Evolutionary conservation across 2,329 filamentous ascomycete genomes (phyloP).

Genomic region (Beauveria asiatica): DNA sequence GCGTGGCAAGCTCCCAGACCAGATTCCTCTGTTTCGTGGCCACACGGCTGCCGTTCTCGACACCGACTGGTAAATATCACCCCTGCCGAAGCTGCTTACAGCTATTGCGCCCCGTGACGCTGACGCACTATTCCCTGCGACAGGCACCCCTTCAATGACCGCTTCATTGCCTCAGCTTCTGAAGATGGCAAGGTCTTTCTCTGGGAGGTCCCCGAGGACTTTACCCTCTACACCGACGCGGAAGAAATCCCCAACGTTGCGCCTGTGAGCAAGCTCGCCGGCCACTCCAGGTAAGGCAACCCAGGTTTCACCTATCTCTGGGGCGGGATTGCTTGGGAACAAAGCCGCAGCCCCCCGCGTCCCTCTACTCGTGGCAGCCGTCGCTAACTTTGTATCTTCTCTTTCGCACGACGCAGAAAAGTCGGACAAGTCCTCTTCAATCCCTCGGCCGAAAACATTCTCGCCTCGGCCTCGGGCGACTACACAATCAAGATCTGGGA

Average conservation of each 20-base stretch:
- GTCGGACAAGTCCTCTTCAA: constrained; percentile 98
- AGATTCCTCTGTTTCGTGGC: constrained; percentile 88
- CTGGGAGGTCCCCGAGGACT: constrained; percentile 87
- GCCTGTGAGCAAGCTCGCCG: constrained; percentile 72
- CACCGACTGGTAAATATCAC: constrained; percentile 71
- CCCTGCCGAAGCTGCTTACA: background rate
- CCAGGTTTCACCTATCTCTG: background rate
- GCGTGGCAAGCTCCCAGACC: constrained; percentile 82
- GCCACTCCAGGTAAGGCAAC: constrained; percentile 65
- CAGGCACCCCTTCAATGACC: constrained; percentile 95
- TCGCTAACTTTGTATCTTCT: constrained; percentile 16
- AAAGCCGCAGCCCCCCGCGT: background rate
- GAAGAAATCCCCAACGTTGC: constrained; percentile 77
- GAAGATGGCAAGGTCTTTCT: constrained; percentile 97
- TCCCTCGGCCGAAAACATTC: constrained; percentile 87
- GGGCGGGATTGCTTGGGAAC: background rate
- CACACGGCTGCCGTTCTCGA: constrained; percentile 94
- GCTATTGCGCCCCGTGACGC: background rate
- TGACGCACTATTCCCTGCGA: background rate
- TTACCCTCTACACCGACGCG: constrained; percentile 74
- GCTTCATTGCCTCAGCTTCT: constrained; percentile 82
- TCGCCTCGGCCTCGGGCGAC: constrained; percentile 91
- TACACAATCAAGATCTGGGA: constrained; percentile 96
- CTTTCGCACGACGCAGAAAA: constrained; percentile 53
- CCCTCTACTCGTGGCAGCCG: background rate